Conservation (phyloP, 768 basidiomycete species). For the Cystobasidium tubakii region DNA sequence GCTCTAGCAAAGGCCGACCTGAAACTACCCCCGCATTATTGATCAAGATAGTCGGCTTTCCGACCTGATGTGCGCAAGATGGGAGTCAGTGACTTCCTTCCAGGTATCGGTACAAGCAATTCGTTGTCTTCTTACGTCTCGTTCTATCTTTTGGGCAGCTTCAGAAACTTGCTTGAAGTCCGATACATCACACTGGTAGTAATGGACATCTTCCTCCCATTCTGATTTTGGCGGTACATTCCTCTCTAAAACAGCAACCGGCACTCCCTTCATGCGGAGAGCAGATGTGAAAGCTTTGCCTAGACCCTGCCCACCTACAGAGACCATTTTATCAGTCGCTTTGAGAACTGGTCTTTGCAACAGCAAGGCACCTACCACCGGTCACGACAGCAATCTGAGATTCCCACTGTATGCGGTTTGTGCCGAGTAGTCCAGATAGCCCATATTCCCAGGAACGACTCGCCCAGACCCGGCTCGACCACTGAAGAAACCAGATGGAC, state of each 20-base stretch:
- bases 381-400: constrained; percentile 37
- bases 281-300: constrained; percentile 31
- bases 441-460: constrained; percentile 18
- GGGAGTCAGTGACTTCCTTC: not conserved
- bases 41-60: constrained; percentile 64
- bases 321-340: not conserved
- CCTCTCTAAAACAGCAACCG: constrained; percentile 39
- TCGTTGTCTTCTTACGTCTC: constrained; percentile 59
- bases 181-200: constrained; percentile 87
- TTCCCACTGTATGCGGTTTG: constrained; percentile 20
- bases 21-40: constrained; percentile 95
- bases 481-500: constrained; percentile 8
- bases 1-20: constrained; percentile 76
- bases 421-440: constrained; percentile 6
- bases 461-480: constrained; percentile 28
- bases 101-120: not conserved
- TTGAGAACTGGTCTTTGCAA: not conserved
- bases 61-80: constrained; percentile 19
- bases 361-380: constrained; percentile 32
- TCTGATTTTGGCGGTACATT: not conserved
- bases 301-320: constrained; percentile 31
- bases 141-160: constrained; percentile 64
- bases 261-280: constrained; percentile 28
- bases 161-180: constrained; percentile 76
- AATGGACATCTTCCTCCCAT: constrained; percentile 60